Percentiles rank a stretch among this genome's conserved stretches.
Evolutionary conservation across 768 basidiomycete genomes (phyloP).

Genomic region (Tephrocybe sp.): DNA sequence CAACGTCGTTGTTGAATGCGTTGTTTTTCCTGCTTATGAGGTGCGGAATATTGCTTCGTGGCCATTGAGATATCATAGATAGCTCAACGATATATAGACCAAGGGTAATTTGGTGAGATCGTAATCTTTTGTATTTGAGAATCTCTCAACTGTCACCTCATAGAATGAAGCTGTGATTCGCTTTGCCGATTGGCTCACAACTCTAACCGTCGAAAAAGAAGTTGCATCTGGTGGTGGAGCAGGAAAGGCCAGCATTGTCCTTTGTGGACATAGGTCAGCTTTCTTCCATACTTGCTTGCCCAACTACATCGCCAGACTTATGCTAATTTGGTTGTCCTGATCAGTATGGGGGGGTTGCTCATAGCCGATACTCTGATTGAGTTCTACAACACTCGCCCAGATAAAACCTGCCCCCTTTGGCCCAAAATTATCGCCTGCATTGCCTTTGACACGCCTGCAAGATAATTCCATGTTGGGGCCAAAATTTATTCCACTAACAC

Average conservation of each 20-base stretch:
- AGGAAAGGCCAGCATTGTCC: slow-evolving; percentile 76
- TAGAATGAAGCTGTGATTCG: slow-evolving; percentile 81
- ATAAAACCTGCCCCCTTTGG: slow-evolving; percentile 72
- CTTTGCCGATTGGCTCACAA: slow-evolving; percentile 92
- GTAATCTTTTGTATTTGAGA: neutral
- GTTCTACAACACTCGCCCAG: slow-evolving; percentile 65
- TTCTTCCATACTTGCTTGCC: neutral
- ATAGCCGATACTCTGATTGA: slow-evolving; percentile 81
- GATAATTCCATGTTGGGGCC: slow-evolving; percentile 19
- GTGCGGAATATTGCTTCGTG: slow-evolving; percentile 34
- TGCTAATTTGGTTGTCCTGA: neutral
- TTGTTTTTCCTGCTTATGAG: slow-evolving; percentile 90
- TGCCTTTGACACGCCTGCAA: slow-evolving; percentile 89
- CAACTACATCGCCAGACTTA: no score
- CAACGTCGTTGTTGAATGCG: slow-evolving; percentile 59
- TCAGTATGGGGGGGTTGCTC: slow-evolving; percentile 90
- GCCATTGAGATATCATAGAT: neutral
- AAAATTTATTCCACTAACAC: slow-evolving; percentile 3
- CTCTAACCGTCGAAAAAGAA: slow-evolving; percentile 83
- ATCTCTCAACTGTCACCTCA: no score
- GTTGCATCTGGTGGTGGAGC: slow-evolving; percentile 72
- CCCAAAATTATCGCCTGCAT: slow-evolving; percentile 82
- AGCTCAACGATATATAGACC: slow-evolving; percentile 45
- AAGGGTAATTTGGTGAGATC: slow-evolving; percentile 81
- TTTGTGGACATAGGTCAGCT: slow-evolving; percentile 84